A percentile compares a stretch with the other conserved stretches of the same genome.
phyloP scores from a whole-genome alignment of 2,329 filamentous ascomycete species.

The Trichoderma oligosporum region DNA sequence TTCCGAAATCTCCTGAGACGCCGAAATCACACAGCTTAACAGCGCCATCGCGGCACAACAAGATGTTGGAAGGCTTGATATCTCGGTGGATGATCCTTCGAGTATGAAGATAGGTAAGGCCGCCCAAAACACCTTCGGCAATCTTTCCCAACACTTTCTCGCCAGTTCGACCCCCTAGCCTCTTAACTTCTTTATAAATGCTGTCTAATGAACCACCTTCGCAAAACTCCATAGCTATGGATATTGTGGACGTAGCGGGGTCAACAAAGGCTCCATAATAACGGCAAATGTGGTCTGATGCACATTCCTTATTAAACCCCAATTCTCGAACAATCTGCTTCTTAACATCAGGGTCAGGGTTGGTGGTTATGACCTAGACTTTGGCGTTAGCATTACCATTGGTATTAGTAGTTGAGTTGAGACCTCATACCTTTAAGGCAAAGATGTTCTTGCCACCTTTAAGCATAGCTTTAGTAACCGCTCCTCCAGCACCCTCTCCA shows the following conservation, averaged over 20 bases:
- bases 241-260: constrained; percentile 92
- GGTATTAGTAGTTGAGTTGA: constrained; percentile 19
- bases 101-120: constrained; percentile 89
- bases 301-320: constrained; percentile 96
- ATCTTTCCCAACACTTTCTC: constrained; percentile 98
- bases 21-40: constrained; percentile 99
- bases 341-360: constrained; percentile 95
- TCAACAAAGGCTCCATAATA: constrained; percentile 98
- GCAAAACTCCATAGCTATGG: constrained; percentile 98
- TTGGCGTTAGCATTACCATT: neutral
- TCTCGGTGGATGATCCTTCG: constrained; percentile 98
- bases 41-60: constrained; percentile 85
- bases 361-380: constrained; percentile 87
- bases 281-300: constrained; percentile 90
- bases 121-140: constrained; percentile 88
- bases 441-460: constrained; percentile 93
- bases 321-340: constrained; percentile 96
- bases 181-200: constrained; percentile 96
- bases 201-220: constrained; percentile 94
- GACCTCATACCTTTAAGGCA: constrained; percentile 73
- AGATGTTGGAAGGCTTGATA: constrained; percentile 97
- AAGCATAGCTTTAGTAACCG: constrained; percentile 85
- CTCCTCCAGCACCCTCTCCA: constrained; percentile 92
- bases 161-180: constrained; percentile 86
- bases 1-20: constrained; percentile 95